Base-by-base conservation (phyloP, 306 rosid species). In the Alnus rubra region DNA sequence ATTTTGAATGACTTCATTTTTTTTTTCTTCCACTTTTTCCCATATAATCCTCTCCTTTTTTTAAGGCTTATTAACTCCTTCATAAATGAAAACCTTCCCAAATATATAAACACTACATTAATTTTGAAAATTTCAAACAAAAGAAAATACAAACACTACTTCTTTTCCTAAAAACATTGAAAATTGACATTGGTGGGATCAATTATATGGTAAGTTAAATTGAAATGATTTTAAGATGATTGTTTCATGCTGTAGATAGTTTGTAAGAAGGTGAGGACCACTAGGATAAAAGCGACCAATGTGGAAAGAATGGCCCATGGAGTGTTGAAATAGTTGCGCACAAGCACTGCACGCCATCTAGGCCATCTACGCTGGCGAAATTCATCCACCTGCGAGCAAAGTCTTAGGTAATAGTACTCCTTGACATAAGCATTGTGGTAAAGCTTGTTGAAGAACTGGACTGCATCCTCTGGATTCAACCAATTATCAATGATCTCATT, bases 251-350 rank as follows among this genome's bases (percentile, higher is more conserved):
- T 37, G 45, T 31, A 75, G 28, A 13, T 0, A 15, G 84, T 79
- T 63, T 83, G 84, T 19, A 83, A 9, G 15, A 75, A 10, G 71
- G 84, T 18, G 76, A 83, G 81, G n/a, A 54, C 14, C 15, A 83
- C 47, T 12, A 55, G 64, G 3, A 71, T 30, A 30, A 50, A 4
- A 1, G 73, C 73, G 0, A 72, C 79, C 28, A 76, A 0, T 4
- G 65, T 9, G 0, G 86, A 71, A 58, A 83, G 73, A 3, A 16
- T 33, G 1, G 78, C 68, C 86, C 86, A 83, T 0, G 83, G 83
- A 12, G 73, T 51, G 3, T 23, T 39, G 33, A 83, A 79, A 62
- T 83, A 64, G 7, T 75, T 74, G 7, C 75, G 71, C 83, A 10
- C 49, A 37, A 75, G 12, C n/a, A 42, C 62, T 37, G 35, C 67